Evolutionary conservation across 1,139 yeast species (phyloP).

Genomic region (Blastobotrys capitulatus): DNA sequence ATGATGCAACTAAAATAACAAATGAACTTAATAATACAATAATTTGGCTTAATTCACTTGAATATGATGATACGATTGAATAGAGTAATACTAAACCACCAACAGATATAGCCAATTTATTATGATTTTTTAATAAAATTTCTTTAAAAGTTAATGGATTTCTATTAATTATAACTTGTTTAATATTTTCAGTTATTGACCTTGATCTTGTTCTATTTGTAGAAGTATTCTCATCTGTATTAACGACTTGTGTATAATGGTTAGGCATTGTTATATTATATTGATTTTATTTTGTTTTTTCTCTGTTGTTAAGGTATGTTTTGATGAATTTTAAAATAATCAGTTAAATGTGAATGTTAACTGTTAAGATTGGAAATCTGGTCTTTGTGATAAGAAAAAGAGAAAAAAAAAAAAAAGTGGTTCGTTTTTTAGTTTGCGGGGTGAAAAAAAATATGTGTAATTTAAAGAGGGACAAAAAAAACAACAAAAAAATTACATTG

Average conservation of each 20-base stretch:
- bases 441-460: no score
- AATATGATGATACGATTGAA: background rate
- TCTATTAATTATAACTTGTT: background rate
- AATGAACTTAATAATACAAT: background rate
- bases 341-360: no score
- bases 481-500: no score
- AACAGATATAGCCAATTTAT: background rate
- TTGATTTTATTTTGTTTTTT: no score
- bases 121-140: background rate
- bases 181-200: constrained; percentile 4
- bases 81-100: background rate
- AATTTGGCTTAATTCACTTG: background rate
- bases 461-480: no score
- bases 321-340: background rate
- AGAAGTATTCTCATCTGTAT: background rate
- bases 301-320: no score
- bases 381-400: no score
- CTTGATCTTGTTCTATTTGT: background rate
- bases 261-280: background rate
- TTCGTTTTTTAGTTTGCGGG: no score
- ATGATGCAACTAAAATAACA: background rate
- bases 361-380: no score
- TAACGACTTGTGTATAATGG: background rate
- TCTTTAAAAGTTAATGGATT: background rate
- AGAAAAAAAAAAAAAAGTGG: no score